These are phyloP conservation scores for Volutella citrinella DNA, from an alignment of 2,329 filamentous ascomycete species.

Conservation along the genomic window DNA sequence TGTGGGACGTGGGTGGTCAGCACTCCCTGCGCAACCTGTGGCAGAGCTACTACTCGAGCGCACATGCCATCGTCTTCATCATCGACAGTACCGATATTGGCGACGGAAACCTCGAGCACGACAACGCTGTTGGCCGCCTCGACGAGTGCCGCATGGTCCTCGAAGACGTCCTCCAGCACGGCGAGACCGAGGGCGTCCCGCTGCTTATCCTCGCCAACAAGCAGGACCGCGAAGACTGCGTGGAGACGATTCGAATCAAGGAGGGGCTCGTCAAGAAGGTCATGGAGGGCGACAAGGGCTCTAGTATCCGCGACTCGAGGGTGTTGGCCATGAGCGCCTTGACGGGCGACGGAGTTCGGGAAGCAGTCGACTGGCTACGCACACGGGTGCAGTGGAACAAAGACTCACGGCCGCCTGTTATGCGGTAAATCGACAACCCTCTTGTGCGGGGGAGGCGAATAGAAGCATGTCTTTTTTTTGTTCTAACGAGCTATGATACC, in stretches of 20 bases:
- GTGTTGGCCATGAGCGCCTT: conserved; percentile 92
- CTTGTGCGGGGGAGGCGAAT: too few species aligned
- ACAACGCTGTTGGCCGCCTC: conserved; percentile 58
- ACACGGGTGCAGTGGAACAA: conserved; percentile 96
- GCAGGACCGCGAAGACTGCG: conserved; percentile 94
- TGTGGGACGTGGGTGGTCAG: conserved; percentile 98
- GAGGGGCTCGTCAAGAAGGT: conserved; percentile 94
- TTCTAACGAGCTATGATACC: conserved; percentile 16
- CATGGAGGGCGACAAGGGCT: conserved; percentile 89
- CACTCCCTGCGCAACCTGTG: conserved; percentile 84
- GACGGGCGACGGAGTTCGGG: conserved; percentile 80
- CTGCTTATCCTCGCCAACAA: conserved; percentile 94
- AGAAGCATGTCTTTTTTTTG: conserved; percentile 3
- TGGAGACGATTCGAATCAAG: conserved; percentile 96
- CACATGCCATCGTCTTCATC: conserved; percentile 96
- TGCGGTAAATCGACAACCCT: conserved; percentile 61
- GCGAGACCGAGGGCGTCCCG: conserved; percentile 87
- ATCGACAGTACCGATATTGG: conserved; percentile 94
- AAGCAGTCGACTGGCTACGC: conserved; percentile 96
- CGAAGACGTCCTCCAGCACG: conserved; percentile 83
- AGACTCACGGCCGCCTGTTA: conserved; percentile 84
- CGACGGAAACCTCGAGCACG: conserved; percentile 65
- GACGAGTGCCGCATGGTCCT: conserved; percentile 88
- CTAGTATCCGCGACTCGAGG: conserved; percentile 81
- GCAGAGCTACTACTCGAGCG: conserved; percentile 92